phyloP scores from a whole-genome alignment of 73 alveolate species.

The Effrenium voratum region DNA sequence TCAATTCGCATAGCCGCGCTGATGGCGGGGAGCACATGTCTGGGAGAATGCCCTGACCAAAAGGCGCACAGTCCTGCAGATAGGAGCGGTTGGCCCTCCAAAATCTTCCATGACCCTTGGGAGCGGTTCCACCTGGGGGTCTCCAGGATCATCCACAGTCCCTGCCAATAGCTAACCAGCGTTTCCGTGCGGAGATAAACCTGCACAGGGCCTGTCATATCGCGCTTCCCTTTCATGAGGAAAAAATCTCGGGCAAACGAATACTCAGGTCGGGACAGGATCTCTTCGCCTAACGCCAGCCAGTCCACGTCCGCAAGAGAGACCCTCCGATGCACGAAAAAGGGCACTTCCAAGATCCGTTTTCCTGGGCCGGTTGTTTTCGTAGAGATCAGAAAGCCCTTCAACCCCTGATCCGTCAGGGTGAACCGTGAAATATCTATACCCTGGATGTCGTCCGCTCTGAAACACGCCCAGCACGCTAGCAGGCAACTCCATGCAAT shows the following conservation, averaged over 20 bases:
- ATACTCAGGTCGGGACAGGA: background rate
- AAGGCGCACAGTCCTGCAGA: background rate
- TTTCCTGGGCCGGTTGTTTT: background rate
- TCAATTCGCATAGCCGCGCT: background rate
- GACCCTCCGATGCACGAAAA: background rate
- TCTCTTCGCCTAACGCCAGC: background rate
- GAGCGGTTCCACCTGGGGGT: background rate
- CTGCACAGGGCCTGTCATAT: background rate
- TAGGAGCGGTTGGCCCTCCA: no score
- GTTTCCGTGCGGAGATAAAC: background rate
- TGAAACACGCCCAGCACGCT: background rate
- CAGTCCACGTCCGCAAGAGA: background rate
- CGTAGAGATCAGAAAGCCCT: background rate
- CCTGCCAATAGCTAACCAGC: background rate
- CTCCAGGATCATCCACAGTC: background rate
- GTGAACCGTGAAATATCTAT: background rate
- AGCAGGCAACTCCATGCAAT: background rate
- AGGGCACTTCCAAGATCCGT: background rate
- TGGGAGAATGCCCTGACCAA: background rate
- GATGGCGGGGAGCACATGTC: background rate
- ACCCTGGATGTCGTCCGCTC: background rate
- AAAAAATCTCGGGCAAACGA: background rate
- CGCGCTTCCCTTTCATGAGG: background rate
- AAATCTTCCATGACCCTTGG: background rate
- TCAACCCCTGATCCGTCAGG: background rate